Conservation (phyloP, 2,329 filamentous ascomycete species). For the Monosporascus sp. region DNA sequence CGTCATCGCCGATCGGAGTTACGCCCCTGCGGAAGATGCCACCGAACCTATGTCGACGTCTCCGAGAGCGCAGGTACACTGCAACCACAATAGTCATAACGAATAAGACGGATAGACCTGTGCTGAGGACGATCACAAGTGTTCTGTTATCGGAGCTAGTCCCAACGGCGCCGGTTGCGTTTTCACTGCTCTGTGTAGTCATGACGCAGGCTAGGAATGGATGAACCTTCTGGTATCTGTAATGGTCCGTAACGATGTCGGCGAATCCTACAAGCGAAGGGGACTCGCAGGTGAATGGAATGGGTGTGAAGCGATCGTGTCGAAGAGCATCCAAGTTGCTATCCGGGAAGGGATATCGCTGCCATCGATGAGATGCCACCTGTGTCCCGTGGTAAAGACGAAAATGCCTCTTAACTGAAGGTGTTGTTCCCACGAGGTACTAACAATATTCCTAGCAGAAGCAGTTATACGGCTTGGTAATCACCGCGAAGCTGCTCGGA, state of each 20-base stretch:
- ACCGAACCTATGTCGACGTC: constrained; percentile 29
- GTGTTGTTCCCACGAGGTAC: background rate
- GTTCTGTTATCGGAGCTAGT: constrained; percentile 28
- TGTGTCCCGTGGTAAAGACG: background rate
- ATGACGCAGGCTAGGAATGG: constrained; percentile 1
- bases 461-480: background rate
- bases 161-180: constrained; percentile 5
- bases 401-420: background rate
- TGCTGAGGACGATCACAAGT: constrained; percentile 46
- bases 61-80: constrained; percentile 33
- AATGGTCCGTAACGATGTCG: background rate
- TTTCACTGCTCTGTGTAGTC: constrained; percentile 1
- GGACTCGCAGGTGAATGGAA: background rate
- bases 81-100: constrained; percentile 31
- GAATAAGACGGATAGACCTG: constrained; percentile 41
- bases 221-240: background rate
- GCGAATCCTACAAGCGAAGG: background rate
- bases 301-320: background rate
- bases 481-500: background rate
- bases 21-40: constrained; percentile 49
- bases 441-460: background rate
- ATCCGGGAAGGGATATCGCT: background rate
- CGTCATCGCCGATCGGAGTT: constrained; percentile 58
- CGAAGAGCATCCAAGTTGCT: background rate
- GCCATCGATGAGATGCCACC: background rate